Percentiles rank a stretch among this genome's conserved stretches.
Conservation (phyloP, 164 flowering plant species). For the Nymphaea thermarum region DNA sequence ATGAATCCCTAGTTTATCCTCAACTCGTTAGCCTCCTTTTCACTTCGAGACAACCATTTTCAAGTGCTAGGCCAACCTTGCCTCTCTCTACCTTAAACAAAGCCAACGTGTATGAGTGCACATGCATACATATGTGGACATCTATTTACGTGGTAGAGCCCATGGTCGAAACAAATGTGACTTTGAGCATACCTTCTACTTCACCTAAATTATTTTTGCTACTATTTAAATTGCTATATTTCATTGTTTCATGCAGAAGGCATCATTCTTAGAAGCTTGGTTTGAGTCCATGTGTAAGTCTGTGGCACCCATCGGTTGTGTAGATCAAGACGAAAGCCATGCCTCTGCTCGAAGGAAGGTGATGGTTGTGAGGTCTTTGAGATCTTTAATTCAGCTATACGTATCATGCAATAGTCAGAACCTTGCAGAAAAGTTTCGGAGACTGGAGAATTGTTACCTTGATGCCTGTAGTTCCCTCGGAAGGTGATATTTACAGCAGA, state of each 20-base stretch:
- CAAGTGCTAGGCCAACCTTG: not conserved
- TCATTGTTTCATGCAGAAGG: conserved; percentile 34
- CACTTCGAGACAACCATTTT: too few species aligned
- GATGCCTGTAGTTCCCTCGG: too few species aligned
- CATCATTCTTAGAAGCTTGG: conserved; percentile 70
- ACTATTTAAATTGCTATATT: not conserved
- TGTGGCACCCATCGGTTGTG: conserved; percentile 17
- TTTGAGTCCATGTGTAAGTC: conserved; percentile 36
- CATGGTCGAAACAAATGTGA: too few species aligned
- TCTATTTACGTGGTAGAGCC: too few species aligned
- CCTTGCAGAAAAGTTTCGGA: conserved; percentile 37
- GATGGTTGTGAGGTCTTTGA: conserved; percentile 37
- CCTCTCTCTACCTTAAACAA: not conserved
- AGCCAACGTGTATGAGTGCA: not conserved
- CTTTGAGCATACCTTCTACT: not conserved
- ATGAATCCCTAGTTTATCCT: too few species aligned
- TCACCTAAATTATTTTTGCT: not conserved
- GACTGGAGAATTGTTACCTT: conserved; percentile 16
- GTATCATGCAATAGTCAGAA: conserved; percentile 21
- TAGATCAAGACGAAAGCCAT: conserved; percentile 7
- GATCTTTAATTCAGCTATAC: conserved; percentile 44
- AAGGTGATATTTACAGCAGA: too few species aligned
- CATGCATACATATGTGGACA: not conserved
- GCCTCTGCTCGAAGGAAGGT: conserved; percentile 33
- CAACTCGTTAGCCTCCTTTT: too few species aligned